Conservation (phyloP, 352 stramenopile genomes). For the Pythium aquatile region DNA sequence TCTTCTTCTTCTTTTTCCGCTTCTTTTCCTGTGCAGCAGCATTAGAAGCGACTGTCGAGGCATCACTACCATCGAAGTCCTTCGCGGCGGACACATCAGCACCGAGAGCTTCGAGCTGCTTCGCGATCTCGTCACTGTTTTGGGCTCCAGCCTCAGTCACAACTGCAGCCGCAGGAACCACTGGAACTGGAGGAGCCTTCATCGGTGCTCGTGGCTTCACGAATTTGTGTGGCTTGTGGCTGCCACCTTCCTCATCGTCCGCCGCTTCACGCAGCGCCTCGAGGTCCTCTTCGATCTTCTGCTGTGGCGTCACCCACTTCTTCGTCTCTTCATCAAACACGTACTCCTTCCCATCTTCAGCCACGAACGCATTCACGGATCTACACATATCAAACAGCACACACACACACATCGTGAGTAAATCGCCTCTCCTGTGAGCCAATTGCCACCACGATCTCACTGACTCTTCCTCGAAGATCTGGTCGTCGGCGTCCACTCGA, state of each 20-base stretch:
- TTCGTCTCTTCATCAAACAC: slow-evolving; percentile 39
- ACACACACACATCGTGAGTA: not conserved
- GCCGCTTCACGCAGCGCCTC: slow-evolving; percentile 52
- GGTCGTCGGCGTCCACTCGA: slow-evolving; percentile 19
- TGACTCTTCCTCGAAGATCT: slow-evolving; percentile 28
- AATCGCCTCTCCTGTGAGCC: not conserved
- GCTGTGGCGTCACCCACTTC: slow-evolving; percentile 37
- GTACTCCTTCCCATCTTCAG: slow-evolving; percentile 40
- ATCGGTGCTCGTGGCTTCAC: slow-evolving; percentile 11
- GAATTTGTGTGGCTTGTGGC: slow-evolving; percentile 41
- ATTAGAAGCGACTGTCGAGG: not conserved
- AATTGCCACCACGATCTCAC: not conserved
- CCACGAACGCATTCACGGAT: slow-evolving; percentile 24
- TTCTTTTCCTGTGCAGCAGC: slow-evolving; percentile 33
- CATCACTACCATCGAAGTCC: not conserved
- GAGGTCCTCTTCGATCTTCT: slow-evolving; percentile 41
- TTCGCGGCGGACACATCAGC: slow-evolving; percentile 1
- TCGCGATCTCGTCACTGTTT: not conserved
- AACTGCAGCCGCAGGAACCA: slow-evolving; percentile 1
- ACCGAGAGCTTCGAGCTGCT: not conserved
- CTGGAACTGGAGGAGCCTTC: slow-evolving; percentile 10
- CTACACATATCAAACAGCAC: slow-evolving; percentile 13
- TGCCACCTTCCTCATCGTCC: slow-evolving; percentile 27
- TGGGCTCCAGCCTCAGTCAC: not conserved
- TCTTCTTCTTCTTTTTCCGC: slow-evolving; percentile 76